Evolutionary conservation across 2,329 filamentous ascomycete genomes (phyloP).

Genomic region (Fusarium ambrosium): DNA sequence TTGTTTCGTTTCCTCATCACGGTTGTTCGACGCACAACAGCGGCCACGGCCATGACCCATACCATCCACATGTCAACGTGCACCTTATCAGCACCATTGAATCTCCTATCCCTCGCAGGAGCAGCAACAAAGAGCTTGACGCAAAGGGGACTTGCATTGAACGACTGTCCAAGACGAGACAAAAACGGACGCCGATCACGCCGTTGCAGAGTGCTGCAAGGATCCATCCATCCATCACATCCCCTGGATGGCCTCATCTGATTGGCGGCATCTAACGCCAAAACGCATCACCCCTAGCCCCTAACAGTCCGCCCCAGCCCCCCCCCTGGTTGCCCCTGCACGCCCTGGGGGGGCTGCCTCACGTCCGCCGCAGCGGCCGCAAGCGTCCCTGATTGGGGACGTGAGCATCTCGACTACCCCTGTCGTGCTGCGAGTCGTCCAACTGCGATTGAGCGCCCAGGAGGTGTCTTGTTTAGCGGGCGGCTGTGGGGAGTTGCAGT

Average conservation of each 20-base stretch:
- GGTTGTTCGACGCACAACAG: background rate
- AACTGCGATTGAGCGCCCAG: slow-evolving; percentile 30
- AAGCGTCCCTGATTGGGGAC: slow-evolving; percentile 38
- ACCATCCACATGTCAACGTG: background rate
- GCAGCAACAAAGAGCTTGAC: slow-evolving; percentile 25
- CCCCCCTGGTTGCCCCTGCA: slow-evolving; percentile 33
- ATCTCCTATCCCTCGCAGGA: slow-evolving; percentile 3
- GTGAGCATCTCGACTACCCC: slow-evolving; percentile 19
- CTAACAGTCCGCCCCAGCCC: slow-evolving; percentile 4
- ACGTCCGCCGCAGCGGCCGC: slow-evolving; percentile 44
- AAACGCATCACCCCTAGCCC: slow-evolving; percentile 28
- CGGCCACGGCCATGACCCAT: background rate
- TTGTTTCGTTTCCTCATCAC: slow-evolving; percentile 31
- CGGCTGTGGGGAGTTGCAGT: slow-evolving; percentile 21
- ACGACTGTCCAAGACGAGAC: slow-evolving; percentile 4
- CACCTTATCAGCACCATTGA: background rate
- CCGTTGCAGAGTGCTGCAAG: slow-evolving; percentile 44
- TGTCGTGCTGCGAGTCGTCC: slow-evolving; percentile 21
- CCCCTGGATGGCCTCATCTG: slow-evolving; percentile 40
- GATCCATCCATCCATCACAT: slow-evolving; percentile 38
- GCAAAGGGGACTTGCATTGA: slow-evolving; percentile 24
- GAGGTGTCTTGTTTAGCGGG: slow-evolving; percentile 20
- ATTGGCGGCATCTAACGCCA: slow-evolving; percentile 44
- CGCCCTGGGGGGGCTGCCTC: slow-evolving; percentile 38
- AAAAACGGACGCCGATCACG: slow-evolving; percentile 39